Base-by-base conservation (phyloP, 2,329 filamentous ascomycete genomes). In the Botrytis hyacinthi region DNA sequence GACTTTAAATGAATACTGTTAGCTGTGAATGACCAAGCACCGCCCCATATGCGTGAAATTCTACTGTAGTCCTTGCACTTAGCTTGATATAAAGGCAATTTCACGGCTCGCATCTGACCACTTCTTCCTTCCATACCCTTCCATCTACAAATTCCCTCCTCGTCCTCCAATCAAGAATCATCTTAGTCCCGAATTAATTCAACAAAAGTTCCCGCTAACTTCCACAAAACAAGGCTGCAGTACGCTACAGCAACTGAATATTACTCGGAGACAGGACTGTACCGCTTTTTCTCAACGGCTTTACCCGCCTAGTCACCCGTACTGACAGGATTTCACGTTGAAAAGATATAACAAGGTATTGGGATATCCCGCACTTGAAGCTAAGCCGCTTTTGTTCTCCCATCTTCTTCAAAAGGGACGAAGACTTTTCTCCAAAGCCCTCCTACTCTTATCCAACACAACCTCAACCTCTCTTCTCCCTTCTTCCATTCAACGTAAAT, bases 1-100 rank as follows among this genome's bases (percentile, higher is more conserved):
- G 66, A 68, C 66, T 68, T 57, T 26, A n/a, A 57, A 68, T 68
- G 66, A 57, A 68, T 68, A 42, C 40, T n/a, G 44, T 42, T 35
- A 57, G 66, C 37, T 57, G n/a, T 14, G 35, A 68, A 32, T 42
- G 37, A 32, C 10, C 29, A 66, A 18, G 29, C 62, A 66, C 12
- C 26, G 37, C 16, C 35, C 26, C 46, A 68, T 16, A 22, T 7
- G 35, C 9, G 20, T 9, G 4, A 22, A 22, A 22, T 14, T n/a
- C 8, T 20, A 40, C 26, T 42, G 14, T 40, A 14, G 35, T 40
- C 51, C 44, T 67, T 68, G 44, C 29, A 10, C 32, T 18, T 40
- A 16, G 18, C 20, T 32, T 68, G 37, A 57, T 57, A 42, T 42
- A 57, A 32, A 40, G 18, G 26, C 26, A 16, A 18, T 12, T 57